Conservation (phyloP, 1,284 basidiomycete species). For the Trametes hirsuta region DNA sequence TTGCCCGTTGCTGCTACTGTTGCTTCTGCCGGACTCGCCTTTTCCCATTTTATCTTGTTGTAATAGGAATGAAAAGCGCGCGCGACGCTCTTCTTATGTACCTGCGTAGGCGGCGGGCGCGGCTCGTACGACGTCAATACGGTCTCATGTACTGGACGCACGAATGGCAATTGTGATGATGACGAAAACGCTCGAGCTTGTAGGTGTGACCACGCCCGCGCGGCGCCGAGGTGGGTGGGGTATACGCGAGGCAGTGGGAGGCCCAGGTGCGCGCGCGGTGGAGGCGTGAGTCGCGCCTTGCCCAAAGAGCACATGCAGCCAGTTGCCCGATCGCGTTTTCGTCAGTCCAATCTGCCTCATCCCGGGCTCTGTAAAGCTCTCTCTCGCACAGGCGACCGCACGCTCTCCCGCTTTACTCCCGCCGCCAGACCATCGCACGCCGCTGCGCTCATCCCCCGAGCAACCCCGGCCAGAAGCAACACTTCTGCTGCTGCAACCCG, state of each 20-base stretch:
- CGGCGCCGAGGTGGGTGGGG: no score
- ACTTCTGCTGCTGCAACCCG: no score
- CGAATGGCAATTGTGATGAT: no score
- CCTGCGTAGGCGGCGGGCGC: not conserved
- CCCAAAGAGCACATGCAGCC: not conserved
- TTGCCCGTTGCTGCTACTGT: not conserved
- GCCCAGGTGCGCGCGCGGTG: no score
- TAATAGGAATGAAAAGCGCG: constrained; percentile 19
- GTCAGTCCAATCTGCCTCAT: not conserved
- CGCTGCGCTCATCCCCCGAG: no score
- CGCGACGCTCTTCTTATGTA: constrained; percentile 9
- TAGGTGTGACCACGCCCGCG: no score
- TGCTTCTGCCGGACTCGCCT: constrained; percentile 8
- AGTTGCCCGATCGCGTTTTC: constrained; percentile 5
- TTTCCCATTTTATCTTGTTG: constrained; percentile 13
- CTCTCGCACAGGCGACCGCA: not conserved
- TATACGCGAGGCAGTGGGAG: no score
- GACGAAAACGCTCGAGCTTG: no score
- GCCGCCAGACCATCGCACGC: no score
- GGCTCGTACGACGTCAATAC: not conserved
- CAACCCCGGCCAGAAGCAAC: no score
- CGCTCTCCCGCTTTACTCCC: no score
- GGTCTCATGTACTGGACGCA: not conserved
- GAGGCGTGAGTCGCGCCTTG: not conserved
- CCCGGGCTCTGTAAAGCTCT: not conserved